These are phyloP conservation scores for Myriosclerotinia duriaeana DNA, from an alignment of 2,329 filamentous ascomycete genomes.

Conservation along the genomic window DNA sequence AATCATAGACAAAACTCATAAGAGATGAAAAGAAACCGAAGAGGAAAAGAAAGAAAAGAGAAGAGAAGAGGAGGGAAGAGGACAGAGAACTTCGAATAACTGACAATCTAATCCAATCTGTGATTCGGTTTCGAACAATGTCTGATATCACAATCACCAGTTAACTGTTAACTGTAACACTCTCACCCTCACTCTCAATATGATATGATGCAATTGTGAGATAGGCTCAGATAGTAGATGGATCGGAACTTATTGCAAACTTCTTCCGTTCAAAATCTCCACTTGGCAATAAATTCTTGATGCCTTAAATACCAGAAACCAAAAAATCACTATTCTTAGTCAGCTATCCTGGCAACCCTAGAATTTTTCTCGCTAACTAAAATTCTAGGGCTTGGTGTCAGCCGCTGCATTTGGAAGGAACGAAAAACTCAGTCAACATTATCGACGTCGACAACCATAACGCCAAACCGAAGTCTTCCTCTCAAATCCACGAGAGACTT, in stretches of 20 bases:
- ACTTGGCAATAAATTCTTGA: not conserved
- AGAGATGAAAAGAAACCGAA: too few species aligned
- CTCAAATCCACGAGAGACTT: conserved; percentile 48
- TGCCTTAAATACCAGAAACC: not conserved
- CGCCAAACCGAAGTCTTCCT: conserved; percentile 39
- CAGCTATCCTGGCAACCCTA: conserved; percentile 13
- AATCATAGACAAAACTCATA: too few species aligned
- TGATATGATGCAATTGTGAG: not conserved
- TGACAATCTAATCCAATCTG: too few species aligned
- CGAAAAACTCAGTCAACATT: conserved; percentile 34
- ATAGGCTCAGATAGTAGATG: too few species aligned
- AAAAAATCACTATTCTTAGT: conserved; percentile 5
- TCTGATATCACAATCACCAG: too few species aligned
- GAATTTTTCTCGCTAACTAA: conserved; percentile 22
- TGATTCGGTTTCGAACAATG: too few species aligned
- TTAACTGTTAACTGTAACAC: too few species aligned
- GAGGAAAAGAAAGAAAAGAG: too few species aligned
- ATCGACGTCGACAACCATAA: conserved; percentile 35
- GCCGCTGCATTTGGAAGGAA: conserved; percentile 8
- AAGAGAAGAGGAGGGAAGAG: too few species aligned
- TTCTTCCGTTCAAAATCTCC: not conserved
- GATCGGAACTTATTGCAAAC: conserved; percentile 5
- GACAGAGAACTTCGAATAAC: too few species aligned
- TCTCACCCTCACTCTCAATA: too few species aligned
- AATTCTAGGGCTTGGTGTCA: conserved; percentile 12